phyloP scores from a whole-genome alignment of 768 basidiomycete genomes.

The Sporobolomyces phaffii region DNA sequence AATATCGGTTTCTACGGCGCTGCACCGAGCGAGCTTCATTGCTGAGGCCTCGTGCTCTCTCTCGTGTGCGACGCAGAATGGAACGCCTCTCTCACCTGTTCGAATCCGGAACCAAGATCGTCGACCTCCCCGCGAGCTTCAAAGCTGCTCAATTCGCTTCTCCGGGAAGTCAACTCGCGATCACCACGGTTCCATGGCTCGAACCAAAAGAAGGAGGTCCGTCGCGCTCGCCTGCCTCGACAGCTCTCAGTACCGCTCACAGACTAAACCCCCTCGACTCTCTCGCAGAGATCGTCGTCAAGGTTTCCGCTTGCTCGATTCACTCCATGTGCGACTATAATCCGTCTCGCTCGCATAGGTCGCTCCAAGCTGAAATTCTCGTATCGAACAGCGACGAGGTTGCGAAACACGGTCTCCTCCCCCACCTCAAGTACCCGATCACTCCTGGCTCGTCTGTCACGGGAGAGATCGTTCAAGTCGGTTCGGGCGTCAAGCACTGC shows the following conservation, averaged over 20 bases:
- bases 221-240: no score
- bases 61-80: not conserved
- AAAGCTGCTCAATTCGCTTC: not conserved
- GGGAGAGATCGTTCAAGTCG: not conserved
- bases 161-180: not conserved
- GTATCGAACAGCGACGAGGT: not conserved
- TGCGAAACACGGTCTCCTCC: not conserved
- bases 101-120: not conserved
- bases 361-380: no score
- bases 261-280: no score
- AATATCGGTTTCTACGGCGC: no score
- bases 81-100: slow-evolving; percentile 8
- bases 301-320: not conserved
- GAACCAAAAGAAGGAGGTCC: not conserved
- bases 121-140: not conserved
- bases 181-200: not conserved
- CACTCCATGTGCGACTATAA: not conserved
- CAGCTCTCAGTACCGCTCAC: no score
- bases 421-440: slow-evolving; percentile 7
- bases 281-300: slow-evolving; percentile 2
- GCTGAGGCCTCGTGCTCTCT: not conserved
- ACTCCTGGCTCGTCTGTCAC: not conserved
- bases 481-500: not conserved
- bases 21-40: no score
- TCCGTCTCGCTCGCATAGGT: no score